A percentile compares a stretch with the other conserved stretches of the same genome.
These are phyloP conservation scores for Phytopythium oedochilum DNA, from an alignment of 352 stramenopile genomes.

Conservation along the genomic window DNA sequence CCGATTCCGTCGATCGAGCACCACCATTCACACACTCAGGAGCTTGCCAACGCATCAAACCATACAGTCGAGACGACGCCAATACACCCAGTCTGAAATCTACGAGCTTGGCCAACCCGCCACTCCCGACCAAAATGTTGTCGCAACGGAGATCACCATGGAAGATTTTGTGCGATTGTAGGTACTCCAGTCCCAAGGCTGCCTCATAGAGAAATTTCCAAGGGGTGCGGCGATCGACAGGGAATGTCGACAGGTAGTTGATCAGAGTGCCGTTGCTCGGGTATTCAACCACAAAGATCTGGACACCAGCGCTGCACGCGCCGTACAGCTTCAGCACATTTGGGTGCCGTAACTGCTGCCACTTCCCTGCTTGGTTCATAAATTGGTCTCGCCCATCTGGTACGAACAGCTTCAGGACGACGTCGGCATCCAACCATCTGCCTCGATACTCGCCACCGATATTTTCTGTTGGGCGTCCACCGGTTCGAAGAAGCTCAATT, in stretches of 20 bases:
- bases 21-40: background rate
- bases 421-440: background rate
- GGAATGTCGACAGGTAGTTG: slow-evolving; percentile 14
- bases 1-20: background rate
- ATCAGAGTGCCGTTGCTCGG: slow-evolving; percentile 15
- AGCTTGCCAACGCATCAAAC: background rate
- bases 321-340: slow-evolving; percentile 29
- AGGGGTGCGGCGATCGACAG: slow-evolving; percentile 11
- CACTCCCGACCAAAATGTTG: slow-evolving; percentile 23
- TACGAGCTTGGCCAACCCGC: slow-evolving; percentile 23
- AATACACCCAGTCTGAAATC: slow-evolving; percentile 19
- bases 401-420: slow-evolving; percentile 27
- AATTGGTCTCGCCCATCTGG: slow-evolving; percentile 12
- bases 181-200: slow-evolving; percentile 22
- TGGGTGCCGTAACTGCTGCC: slow-evolving; percentile 24
- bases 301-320: slow-evolving; percentile 14
- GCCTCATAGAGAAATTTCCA: slow-evolving; percentile 25
- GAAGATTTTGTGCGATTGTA: slow-evolving; percentile 25
- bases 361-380: slow-evolving; percentile 17
- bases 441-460: background rate
- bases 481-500: background rate
- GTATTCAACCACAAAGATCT: slow-evolving; percentile 27
- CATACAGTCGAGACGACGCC: background rate
- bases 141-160: slow-evolving; percentile 27
- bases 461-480: background rate